Base-by-base conservation (phyloP, 1,284 basidiomycete genomes). In the Leccinum angustisporum region DNA sequence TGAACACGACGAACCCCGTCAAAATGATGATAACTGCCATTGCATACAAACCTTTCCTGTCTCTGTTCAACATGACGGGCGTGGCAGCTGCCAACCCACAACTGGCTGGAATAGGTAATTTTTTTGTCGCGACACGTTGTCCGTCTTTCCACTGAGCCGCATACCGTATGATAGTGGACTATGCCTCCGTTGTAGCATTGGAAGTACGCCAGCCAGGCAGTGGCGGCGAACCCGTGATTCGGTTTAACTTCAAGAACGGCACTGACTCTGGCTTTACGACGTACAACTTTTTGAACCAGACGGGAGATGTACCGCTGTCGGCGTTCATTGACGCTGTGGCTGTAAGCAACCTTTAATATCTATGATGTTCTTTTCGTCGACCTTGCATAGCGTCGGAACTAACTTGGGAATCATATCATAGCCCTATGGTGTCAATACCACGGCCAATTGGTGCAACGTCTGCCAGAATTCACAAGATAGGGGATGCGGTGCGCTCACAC, bases 41-140 rank as follows among this genome's bases (percentile, higher is more conserved):
- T 43, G 85, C 90, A 8, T 94, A 94, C 80, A 93, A 94, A 75
- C 91, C 92, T 1, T 90, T 94, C 79, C 76, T 94, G 61, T 90
- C 90, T 16, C 77, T 94, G 59, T 91, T 93, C 80, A 88, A 90
- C 73, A 86, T 94, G 82, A 91, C 88, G 0, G 82, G 84, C 25
- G 80, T 81, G 48, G 77, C 80, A 25, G 71, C 82, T 48, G 72
- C 76, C 54, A 80, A 84, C 65, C 83, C 86, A 2, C 70, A 84
- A 66, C 77, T 91, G 13, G 78, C 82, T 40, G 86, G 83, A n/a
- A 85, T 92, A 64, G 87, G 88, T 86, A 7, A 25, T 62, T 77
- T 78, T 46, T 59, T 40, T 71, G 30, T 34, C 25, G 58, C 43
- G 30, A 27, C 27, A 27, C 27, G 27, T 27, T 27, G 27, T 27